phyloP scores from a whole-genome alignment of 1,284 basidiomycete genomes.

The Melampsora americana region DNA sequence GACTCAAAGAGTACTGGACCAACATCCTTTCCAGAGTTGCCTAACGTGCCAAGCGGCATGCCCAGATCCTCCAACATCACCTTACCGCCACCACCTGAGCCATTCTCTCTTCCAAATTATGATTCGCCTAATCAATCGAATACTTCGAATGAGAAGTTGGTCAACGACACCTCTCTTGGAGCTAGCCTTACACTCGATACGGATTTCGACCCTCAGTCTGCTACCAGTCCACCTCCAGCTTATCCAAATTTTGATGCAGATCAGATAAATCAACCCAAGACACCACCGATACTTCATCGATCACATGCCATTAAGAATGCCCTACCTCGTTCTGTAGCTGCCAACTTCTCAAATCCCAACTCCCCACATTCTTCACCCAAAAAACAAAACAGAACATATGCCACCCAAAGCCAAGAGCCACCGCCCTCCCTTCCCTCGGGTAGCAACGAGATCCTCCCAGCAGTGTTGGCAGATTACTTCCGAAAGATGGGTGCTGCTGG shows the following conservation, averaged over 20 bases:
- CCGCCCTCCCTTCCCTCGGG: constrained; percentile 20
- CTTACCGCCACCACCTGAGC: constrained; percentile 36
- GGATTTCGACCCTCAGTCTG: not conserved
- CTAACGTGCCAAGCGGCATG: constrained; percentile 18
- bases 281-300: constrained; percentile 5
- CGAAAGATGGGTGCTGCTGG: constrained; percentile 20
- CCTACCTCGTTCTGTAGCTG: not conserved
- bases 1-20: not conserved
- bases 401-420: not conserved
- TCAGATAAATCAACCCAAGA: not conserved
- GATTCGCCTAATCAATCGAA: constrained; percentile 2
- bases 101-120: constrained; percentile 19
- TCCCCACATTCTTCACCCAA: constrained; percentile 20
- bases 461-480: constrained; percentile 36
- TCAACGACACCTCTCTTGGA: constrained; percentile 33
- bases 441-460: constrained; percentile 34
- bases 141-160: constrained; percentile 1
- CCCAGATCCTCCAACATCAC: not conserved
- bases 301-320: constrained; percentile 17
- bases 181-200: constrained; percentile 7
- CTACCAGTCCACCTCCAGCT: constrained; percentile 18
- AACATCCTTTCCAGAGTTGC: constrained; percentile 13
- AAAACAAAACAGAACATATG: not conserved
- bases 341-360: constrained; percentile 2
- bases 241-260: constrained; percentile 38